A percentile compares a stretch with the other conserved stretches of the same genome.
Conservation (phyloP, 2,329 filamentous ascomycete species). For the Nectriaceae sp. region DNA sequence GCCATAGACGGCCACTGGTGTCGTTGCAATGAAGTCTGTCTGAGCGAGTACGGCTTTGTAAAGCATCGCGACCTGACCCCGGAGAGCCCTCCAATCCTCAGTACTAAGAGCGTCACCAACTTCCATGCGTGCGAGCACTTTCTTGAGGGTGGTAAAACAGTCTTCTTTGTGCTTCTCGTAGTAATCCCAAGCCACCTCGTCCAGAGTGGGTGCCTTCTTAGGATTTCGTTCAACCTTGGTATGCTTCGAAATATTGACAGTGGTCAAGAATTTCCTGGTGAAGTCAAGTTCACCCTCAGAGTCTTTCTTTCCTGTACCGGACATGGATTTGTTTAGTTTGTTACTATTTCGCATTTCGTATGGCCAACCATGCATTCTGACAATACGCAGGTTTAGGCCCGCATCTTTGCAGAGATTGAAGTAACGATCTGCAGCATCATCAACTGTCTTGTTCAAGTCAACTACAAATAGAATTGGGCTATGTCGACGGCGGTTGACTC, state of each 20-base stretch:
- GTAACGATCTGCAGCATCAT: constrained; percentile 47
- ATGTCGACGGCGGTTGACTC: constrained; percentile 15
- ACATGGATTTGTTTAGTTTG: constrained; percentile 26
- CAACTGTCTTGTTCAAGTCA: constrained; percentile 49
- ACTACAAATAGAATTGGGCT: constrained; percentile 46
- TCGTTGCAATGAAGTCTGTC: constrained; percentile 48
- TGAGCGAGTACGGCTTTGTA: constrained; percentile 41
- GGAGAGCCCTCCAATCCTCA: constrained; percentile 32
- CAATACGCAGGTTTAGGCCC: constrained; percentile 35
- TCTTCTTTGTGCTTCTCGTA: constrained; percentile 35
- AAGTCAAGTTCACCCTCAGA: constrained; percentile 32
- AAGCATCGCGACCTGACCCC: constrained; percentile 34
- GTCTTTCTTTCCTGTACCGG: not conserved
- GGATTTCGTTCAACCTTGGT: constrained; percentile 12
- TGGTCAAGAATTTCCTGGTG: constrained; percentile 36
- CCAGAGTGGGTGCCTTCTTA: constrained; percentile 40
- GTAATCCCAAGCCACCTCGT: constrained; percentile 45
- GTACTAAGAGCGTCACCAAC: constrained; percentile 25
- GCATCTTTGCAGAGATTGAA: constrained; percentile 37
- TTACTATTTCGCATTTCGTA: constrained; percentile 36
- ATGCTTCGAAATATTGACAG: constrained; percentile 23
- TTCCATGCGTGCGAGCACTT: constrained; percentile 37
- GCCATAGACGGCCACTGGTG: constrained; percentile 44
- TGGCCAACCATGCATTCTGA: constrained; percentile 45
- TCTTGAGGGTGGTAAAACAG: constrained; percentile 36